Evolutionary conservation across 805 yeast genomes (phyloP).

Genomic region (Sugiyamaella mastotermitis): DNA sequence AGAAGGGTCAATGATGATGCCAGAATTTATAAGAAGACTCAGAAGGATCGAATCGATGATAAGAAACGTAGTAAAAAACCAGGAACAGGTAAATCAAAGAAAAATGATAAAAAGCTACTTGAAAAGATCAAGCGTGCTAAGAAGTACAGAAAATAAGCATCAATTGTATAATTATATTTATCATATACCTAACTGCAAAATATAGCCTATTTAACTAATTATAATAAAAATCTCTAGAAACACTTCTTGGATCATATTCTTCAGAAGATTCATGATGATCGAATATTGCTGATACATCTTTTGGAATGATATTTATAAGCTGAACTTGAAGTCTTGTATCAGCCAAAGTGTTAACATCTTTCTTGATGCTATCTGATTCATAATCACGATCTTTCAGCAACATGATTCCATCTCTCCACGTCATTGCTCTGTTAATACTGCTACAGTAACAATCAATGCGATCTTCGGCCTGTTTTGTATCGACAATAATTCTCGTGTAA

Average conservation of each 20-base stretch:
- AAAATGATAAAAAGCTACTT: slow-evolving; percentile 20
- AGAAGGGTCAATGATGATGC: slow-evolving; percentile 61
- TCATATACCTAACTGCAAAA: too few species aligned
- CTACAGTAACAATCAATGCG: slow-evolving; percentile 62
- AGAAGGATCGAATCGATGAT: slow-evolving; percentile 55
- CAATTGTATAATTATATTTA: neutral
- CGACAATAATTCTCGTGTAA: too few species aligned
- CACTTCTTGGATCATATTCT: slow-evolving; percentile 3
- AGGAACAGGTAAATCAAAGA: slow-evolving; percentile 27
- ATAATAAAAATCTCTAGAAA: slow-evolving; percentile 20
- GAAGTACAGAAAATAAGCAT: slow-evolving; percentile 14
- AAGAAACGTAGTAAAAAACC: slow-evolving; percentile 30
- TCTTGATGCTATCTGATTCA: slow-evolving; percentile 39
- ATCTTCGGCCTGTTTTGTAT: slow-evolving; percentile 22
- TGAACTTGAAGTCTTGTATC: slow-evolving; percentile 46
- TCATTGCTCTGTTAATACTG: slow-evolving; percentile 57
- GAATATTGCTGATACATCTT: too few species aligned
- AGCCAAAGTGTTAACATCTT: slow-evolving; percentile 40
- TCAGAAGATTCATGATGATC: too few species aligned
- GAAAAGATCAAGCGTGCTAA: slow-evolving; percentile 18
- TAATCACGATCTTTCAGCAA: slow-evolving; percentile 37
- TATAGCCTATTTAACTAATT: too few species aligned
- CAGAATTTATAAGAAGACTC: slow-evolving; percentile 75
- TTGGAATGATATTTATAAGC: slow-evolving; percentile 36
- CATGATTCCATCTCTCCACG: slow-evolving; percentile 77